Base-by-base conservation (phyloP, 108 stramenopile genomes). In the Nitzschia sp. region DNA sequence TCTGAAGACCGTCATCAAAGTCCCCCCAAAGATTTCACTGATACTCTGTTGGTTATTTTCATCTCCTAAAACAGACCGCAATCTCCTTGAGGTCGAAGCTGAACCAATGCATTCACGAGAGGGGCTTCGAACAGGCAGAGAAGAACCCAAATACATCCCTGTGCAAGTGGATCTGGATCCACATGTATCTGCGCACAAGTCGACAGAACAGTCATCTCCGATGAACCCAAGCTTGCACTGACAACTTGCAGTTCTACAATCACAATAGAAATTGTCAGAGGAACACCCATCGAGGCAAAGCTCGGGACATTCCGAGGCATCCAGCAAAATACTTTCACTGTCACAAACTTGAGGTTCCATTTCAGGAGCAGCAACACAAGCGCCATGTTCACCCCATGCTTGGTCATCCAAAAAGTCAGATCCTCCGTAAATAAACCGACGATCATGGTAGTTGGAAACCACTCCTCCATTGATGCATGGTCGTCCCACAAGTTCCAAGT, bases 161-260 rank as follows among this genome's bases (percentile, higher is more conserved):
- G 78, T 43, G 60, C 84, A 85, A 37, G 42, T 34, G 14, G 77
- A 81, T 25, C 82, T 78, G 25, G 70, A 71, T 34, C 80, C 79
- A 42, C 84, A 85, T 29, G 75, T 62, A 12, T 78, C 78, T 41
- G 78, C 70, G 56, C 84, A 85, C 7, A 85, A n/a, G 53, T 82
- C 78, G 19, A 81, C 70, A 6, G 21, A 72, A n/a, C 76, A 78
- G 41, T 61, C 44, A 50, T 50, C 55, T 8, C 78, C 79, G 2
- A 58, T 50, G 42, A 74, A 82, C 3, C 84, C 84, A n/a, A 76
- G 72, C 42, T 78, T 81, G 60, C 73, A 80, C 43, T 73, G 20
- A 69, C 84, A 85, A 1, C 50, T 77, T n/a, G 40, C 69, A 34
- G 79, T 65, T 40, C 81, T 77, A 50, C 84, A 85, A 67, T 85